Conservation (phyloP, 495 filamentous ascomycete species). For the Pyrenula massariospora region DNA sequence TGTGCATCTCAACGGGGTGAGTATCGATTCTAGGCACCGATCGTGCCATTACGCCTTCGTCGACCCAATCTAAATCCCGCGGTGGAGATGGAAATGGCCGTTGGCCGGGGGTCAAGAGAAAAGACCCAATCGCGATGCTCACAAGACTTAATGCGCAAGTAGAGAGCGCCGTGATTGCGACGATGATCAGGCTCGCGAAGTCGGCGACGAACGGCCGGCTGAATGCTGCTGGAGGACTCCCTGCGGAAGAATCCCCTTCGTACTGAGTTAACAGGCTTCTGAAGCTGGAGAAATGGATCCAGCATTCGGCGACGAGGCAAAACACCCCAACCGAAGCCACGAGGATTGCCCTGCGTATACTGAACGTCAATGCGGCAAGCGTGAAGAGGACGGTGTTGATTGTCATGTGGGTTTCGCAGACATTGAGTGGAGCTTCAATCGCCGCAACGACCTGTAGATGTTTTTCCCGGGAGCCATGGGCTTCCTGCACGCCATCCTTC, state of each 20-base stretch:
- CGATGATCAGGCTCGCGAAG: background rate
- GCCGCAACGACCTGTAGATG: background rate
- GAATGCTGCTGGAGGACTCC: background rate
- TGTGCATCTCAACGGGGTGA: background rate
- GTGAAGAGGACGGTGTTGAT: slow-evolving; percentile 2
- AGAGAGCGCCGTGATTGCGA: background rate
- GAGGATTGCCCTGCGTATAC: slow-evolving; percentile 1
- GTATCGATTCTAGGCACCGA: background rate
- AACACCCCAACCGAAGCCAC: slow-evolving; percentile 3
- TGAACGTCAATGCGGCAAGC: background rate
- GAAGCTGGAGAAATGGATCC: slow-evolving; percentile 1
- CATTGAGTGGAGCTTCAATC: slow-evolving; percentile 5
- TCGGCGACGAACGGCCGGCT: background rate
- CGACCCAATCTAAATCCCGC: background rate
- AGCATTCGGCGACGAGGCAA: slow-evolving; percentile 4
- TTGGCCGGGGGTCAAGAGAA: background rate
- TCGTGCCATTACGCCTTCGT: background rate
- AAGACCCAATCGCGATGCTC: background rate
- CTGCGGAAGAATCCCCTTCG: too few species aligned
- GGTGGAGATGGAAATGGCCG: background rate
- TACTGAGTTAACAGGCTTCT: background rate
- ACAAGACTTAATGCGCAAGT: background rate
- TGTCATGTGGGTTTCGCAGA: slow-evolving; percentile 2
- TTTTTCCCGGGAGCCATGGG: background rate
- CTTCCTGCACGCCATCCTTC: too few species aligned